A percentile compares a stretch with the other conserved stretches of the same genome.
Evolutionary conservation across 257 asterid genomes (phyloP).

Genomic region (Lithospermum erythrorhizon): DNA sequence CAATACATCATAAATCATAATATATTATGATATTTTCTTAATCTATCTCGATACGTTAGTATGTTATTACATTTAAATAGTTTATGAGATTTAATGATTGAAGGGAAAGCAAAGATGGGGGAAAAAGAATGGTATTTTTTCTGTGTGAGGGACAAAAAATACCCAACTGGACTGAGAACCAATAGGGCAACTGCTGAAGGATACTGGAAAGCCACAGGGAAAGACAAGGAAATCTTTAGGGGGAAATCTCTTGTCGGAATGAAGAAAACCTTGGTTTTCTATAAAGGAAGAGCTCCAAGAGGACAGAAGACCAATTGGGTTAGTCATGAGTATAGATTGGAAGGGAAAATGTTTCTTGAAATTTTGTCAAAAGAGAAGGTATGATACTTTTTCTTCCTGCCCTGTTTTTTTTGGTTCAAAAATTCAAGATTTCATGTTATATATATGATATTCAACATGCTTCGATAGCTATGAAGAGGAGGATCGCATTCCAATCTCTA

Average conservation of each 20-base stretch:
- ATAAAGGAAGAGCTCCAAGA: conserved; percentile 75
- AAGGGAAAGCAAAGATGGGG: conserved; percentile 68
- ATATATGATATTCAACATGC: no score
- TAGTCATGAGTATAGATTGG: conserved; percentile 59
- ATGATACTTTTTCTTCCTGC: background rate
- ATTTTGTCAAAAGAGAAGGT: conserved; percentile 46
- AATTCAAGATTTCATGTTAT: background rate
- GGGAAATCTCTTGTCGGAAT: conserved; percentile 49
- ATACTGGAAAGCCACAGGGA: conserved; percentile 88
- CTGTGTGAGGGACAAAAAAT: conserved; percentile 66
- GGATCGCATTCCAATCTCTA: no score
- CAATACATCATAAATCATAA: no score
- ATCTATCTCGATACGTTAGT: background rate
- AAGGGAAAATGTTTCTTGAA: conserved; percentile 37
- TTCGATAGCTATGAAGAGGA: no score
- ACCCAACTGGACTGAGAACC: conserved; percentile 63
- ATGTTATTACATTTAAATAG: background rate
- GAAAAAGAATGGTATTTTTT: conserved; percentile 79
- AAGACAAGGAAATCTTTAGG: conserved; percentile 51
- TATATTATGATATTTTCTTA: no score
- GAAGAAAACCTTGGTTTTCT: conserved; percentile 78
- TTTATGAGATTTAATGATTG: background rate
- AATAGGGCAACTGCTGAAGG: conserved; percentile 73
- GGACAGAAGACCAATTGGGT: conserved; percentile 76
- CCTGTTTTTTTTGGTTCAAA: conserved; percentile 6